Conservation (phyloP, 768 basidiomycete genomes). For the Auriscalpium microsporum region DNA sequence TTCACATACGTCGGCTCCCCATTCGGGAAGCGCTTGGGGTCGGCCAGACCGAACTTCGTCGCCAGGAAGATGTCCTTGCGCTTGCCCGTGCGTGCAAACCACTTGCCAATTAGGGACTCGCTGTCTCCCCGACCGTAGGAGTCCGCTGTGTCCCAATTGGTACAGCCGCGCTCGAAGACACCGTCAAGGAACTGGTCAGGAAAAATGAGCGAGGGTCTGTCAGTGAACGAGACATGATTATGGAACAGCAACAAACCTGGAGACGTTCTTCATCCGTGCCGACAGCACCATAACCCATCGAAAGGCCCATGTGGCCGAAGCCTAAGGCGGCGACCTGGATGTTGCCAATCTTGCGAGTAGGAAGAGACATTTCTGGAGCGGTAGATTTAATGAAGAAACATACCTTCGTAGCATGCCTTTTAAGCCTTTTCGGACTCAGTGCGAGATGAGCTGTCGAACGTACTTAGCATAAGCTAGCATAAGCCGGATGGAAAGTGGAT, state of each 20-base stretch:
- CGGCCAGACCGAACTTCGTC: constrained; percentile 43
- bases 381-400: background rate
- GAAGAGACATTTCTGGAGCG: constrained; percentile 11
- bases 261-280: constrained; percentile 48
- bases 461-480: too few species aligned
- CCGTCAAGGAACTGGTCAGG: constrained; percentile 31
- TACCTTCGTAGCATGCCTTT: too few species aligned
- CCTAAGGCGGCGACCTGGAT: constrained; percentile 40
- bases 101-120: constrained; percentile 39
- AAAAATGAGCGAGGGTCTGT: constrained; percentile 16
- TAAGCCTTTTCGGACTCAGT: too few species aligned
- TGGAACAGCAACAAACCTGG: constrained; percentile 30
- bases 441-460: too few species aligned
- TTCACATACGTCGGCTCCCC: constrained; percentile 36
- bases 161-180: constrained; percentile 30
- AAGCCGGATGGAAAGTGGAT: too few species aligned
- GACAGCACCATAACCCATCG: constrained; percentile 35
- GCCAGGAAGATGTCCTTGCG: constrained; percentile 50
- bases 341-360: constrained; percentile 36
- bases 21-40: constrained; percentile 10
- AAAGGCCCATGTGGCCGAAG: constrained; percentile 51
- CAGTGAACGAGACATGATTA: background rate
- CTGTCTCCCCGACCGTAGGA: constrained; percentile 26
- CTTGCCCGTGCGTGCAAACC: constrained; percentile 43
- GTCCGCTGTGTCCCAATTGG: constrained; percentile 38